A percentile compares a stretch with the other conserved stretches of the same genome.
phyloP scores from a whole-genome alignment of 805 yeast genomes.

The Ogataea trehalophila region DNA sequence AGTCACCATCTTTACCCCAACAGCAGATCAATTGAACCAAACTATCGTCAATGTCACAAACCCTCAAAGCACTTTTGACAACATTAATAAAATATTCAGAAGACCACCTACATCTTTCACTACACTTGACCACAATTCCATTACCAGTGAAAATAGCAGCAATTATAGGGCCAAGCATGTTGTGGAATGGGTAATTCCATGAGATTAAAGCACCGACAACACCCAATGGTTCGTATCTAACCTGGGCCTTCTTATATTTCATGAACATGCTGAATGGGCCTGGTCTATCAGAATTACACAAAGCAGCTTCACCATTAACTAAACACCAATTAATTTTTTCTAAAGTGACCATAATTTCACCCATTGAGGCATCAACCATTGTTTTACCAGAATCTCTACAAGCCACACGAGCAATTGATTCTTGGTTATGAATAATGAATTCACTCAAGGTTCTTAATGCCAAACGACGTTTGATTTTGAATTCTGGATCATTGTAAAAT shows the following conservation, averaged over 20 bases:
- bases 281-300: slow-evolving; percentile 70
- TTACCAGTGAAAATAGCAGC: slow-evolving; percentile 91
- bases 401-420: slow-evolving; percentile 82
- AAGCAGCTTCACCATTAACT: slow-evolving; percentile 69
- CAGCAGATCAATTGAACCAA: slow-evolving; percentile 85
- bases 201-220: slow-evolving; percentile 87
- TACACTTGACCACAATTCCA: slow-evolving; percentile 86
- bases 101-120: slow-evolving; percentile 96
- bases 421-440: slow-evolving; percentile 77
- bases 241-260: slow-evolving; percentile 90
- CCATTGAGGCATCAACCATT: slow-evolving; percentile 92
- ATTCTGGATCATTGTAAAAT: slow-evolving; percentile 52
- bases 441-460: slow-evolving; percentile 67
- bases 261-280: slow-evolving; percentile 84
- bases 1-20: slow-evolving; percentile 80
- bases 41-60: slow-evolving; percentile 73
- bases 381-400: slow-evolving; percentile 97
- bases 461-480: slow-evolving; percentile 52
- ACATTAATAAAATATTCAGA: slow-evolving; percentile 72
- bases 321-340: slow-evolving; percentile 91
- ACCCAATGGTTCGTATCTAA: slow-evolving; percentile 88
- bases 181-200: slow-evolving; percentile 98
- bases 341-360: slow-evolving; percentile 90
- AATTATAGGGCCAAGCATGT: slow-evolving; percentile 85
- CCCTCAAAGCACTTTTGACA: slow-evolving; percentile 64